phyloP scores from a whole-genome alignment of 78 protist species.

The Dictyostelium intermedium region DNA sequence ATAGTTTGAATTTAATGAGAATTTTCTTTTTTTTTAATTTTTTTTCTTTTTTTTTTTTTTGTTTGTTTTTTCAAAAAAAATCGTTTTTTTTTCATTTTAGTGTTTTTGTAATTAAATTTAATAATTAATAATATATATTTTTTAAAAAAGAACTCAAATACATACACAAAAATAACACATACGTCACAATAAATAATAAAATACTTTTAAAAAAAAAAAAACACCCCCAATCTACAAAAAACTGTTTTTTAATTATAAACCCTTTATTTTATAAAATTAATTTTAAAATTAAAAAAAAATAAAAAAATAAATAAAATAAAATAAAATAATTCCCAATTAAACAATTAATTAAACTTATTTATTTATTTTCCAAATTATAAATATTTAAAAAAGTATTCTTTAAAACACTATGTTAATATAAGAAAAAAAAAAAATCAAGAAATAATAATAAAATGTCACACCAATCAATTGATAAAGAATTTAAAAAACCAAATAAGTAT shows the following conservation, averaged over 20 bases:
- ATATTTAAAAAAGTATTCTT: neutral
- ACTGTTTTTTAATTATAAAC: neutral
- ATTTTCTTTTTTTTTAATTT: no score
- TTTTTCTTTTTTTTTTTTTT: no score
- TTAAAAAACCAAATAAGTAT: constrained; percentile 12
- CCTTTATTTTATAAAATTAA: neutral
- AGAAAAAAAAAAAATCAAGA: neutral
- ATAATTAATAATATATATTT: neutral
- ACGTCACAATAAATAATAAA: neutral
- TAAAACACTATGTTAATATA: neutral
- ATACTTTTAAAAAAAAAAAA: neutral
- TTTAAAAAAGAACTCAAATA: neutral
- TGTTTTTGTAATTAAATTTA: no score
- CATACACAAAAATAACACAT: neutral
- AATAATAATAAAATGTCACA: neutral
- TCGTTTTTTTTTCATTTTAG: no score
- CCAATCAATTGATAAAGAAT: constrained; percentile 16
- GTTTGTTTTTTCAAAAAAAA: neutral
- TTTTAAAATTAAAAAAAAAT: neutral
- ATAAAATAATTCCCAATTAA: neutral
- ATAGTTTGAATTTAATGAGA: neutral
- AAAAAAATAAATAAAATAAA: neutral
- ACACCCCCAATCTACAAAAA: neutral
- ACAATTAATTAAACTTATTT: neutral
- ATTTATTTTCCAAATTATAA: neutral